Evolutionary conservation across 1,139 yeast genomes (phyloP).

Genomic region (Lodderomyces parapsilosis): DNA sequence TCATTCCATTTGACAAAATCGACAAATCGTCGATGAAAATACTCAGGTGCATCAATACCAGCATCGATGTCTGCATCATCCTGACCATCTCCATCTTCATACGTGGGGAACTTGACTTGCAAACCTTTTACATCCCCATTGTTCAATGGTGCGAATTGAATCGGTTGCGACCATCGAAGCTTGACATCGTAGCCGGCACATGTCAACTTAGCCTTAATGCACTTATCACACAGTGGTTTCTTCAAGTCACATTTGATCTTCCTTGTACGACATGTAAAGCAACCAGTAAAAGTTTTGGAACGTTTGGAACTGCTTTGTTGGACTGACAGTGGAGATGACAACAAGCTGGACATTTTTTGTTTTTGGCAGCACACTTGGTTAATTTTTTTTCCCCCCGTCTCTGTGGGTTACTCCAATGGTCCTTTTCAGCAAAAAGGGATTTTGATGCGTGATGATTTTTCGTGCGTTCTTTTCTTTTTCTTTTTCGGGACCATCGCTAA

Average conservation of each 20-base stretch:
- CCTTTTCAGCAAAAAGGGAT: neutral
- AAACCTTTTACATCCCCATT: constrained; percentile 27
- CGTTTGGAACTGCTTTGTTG: constrained; percentile 15
- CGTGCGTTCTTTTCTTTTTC: no score
- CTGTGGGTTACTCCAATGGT: constrained; percentile 1
- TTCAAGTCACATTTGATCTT: constrained; percentile 49
- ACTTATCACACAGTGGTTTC: constrained; percentile 44
- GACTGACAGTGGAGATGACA: constrained; percentile 4
- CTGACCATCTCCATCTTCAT: constrained; percentile 13
- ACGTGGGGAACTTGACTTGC: constrained; percentile 26
- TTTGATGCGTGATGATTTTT: neutral
- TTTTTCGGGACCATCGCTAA: neutral
- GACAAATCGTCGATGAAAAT: constrained; percentile 69
- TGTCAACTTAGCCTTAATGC: constrained; percentile 46
- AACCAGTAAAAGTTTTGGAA: constrained; percentile 49
- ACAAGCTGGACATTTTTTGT: neutral
- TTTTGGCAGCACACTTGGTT: neutral
- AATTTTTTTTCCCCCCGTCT: neutral
- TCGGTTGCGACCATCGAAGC: constrained; percentile 70
- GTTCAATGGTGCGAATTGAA: constrained; percentile 38
- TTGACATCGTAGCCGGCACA: constrained; percentile 87
- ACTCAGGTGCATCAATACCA: constrained; percentile 29
- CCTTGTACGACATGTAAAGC: constrained; percentile 51
- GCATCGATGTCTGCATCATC: constrained; percentile 23
- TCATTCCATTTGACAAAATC: constrained; percentile 69